Evolutionary conservation across 768 basidiomycete genomes (phyloP), one percentile per base, ranked within the genome.

Genomic region (Candolleomyces eurysporus): DNA sequence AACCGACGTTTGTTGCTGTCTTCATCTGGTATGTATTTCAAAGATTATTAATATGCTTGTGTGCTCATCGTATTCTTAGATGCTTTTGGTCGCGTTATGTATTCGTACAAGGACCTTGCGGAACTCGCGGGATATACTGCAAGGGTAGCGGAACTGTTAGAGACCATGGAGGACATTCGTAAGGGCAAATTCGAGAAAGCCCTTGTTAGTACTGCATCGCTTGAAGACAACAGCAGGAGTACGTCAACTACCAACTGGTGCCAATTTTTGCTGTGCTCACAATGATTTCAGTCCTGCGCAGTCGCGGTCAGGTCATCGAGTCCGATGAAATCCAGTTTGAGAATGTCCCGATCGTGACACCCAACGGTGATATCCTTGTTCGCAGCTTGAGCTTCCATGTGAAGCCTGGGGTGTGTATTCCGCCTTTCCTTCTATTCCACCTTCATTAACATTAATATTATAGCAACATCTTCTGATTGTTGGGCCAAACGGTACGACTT

Each of bases 101-200:
- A 96, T 72, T 94, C 93, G 3, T 98, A 97, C 78, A 98, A 97
- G 74, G 96, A 98, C 71, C 80, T 99, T 4, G 87, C 94, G 5
- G 96, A 99, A 71, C 84, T 99, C 39, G 94, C 96, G 4, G 96
- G 96, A 11, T 98, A 97, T 71, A 98, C 96, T 2, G 85, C 93
- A 1, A 87, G 96, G 14, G 96, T 99, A 0, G 88, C 91, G 36
- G 84, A 88, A 48, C 81, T 98, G 0, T 82, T 99, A 9, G 92
- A 96, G 58, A 94, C 94, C 0, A 96, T 98, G 86, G 80, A 86
- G 21, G 94, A 96, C 61, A 86, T 96, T 22, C 85, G 86, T 61
- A 76, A 83, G 54, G 94, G 94, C 31, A 90, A 88, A 68, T 97
- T 92, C 62, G 85, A 96, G 71, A 99, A 98, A 75, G 88, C 86